These are phyloP conservation scores for Pleurotus pulmonarius DNA, from an alignment of 768 basidiomycete genomes.

Conservation along the genomic window DNA sequence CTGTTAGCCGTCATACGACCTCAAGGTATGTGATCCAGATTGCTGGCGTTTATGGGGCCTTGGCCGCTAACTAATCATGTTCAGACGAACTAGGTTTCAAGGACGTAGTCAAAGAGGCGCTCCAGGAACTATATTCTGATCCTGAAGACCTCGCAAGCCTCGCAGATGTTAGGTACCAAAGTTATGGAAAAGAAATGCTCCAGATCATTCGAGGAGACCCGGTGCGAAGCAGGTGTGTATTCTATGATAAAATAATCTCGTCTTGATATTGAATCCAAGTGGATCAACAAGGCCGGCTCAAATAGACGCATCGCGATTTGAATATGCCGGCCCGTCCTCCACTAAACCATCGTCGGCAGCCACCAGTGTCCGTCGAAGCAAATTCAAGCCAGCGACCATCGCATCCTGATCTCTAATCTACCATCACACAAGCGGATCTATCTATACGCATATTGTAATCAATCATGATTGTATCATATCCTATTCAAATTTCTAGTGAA, in stretches of 20 bases:
- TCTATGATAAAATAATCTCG: not conserved
- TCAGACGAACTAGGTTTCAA: conserved; percentile 35
- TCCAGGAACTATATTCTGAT: conserved; percentile 37
- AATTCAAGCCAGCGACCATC: not conserved
- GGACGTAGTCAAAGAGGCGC: conserved; percentile 31
- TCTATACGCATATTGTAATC: not conserved
- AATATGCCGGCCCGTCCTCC: not conserved
- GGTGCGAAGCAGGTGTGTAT: not conserved
- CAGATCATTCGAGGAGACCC: conserved; percentile 31
- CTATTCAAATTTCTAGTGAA: too few relatives aligned
- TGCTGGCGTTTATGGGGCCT: too few relatives aligned
- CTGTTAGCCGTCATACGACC: conserved; percentile 36
- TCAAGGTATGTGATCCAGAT: conserved; percentile 23
- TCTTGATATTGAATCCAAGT: not conserved
- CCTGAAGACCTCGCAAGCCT: conserved; percentile 44
- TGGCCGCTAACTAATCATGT: too few relatives aligned
- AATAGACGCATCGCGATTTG: not conserved
- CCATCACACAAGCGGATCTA: not conserved
- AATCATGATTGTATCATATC: not conserved
- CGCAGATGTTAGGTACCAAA: conserved; percentile 24
- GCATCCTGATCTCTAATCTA: not conserved
- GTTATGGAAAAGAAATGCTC: conserved; percentile 35
- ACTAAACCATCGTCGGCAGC: not conserved
- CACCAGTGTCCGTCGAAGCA: not conserved
- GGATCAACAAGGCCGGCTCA: not conserved